A percentile compares a stretch with the other conserved stretches of the same genome.
Evolutionary conservation across 306 rosid genomes (phyloP).

Genomic region (Potentilla sterilis): DNA sequence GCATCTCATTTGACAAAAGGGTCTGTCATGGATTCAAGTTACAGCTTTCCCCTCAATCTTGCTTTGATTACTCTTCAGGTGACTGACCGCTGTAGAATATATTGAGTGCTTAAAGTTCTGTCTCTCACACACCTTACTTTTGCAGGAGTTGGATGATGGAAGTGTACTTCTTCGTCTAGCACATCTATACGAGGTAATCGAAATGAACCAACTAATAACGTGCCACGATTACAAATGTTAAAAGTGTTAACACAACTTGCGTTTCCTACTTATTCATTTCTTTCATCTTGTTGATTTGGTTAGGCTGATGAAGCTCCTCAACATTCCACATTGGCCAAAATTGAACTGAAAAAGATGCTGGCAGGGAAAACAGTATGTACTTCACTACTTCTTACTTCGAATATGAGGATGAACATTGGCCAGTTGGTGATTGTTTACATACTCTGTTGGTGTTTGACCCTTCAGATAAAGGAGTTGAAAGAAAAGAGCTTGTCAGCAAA

Average conservation of each 20-base stretch:
- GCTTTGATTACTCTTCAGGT: conserved; percentile 92
- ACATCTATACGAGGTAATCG: conserved; percentile 76
- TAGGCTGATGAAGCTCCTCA: conserved; percentile 67
- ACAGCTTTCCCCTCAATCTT: conserved; percentile 76
- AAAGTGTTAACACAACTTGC: neutral
- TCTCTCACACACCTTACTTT: conserved; percentile 12
- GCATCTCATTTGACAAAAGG: conserved; percentile 56
- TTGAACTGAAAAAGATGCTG: conserved; percentile 76
- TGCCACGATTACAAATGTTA: neutral
- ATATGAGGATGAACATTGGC: neutral
- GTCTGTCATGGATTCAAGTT: conserved; percentile 50
- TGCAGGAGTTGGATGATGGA: conserved; percentile 79
- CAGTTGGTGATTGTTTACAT: neutral
- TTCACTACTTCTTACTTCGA: neutral
- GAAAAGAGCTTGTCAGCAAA: conserved; percentile 70
- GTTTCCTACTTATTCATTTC: neutral
- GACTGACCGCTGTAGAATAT: neutral
- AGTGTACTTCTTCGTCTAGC: conserved; percentile 77
- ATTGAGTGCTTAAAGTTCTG: neutral
- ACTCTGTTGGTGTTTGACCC: conserved; percentile 8
- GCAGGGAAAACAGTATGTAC: conserved; percentile 50
- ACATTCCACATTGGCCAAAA: conserved; percentile 54
- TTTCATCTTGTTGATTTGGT: conserved; percentile 19
- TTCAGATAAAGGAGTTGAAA: conserved; percentile 54
- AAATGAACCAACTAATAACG: neutral